Percentiles rank a stretch among this genome's conserved stretches.
These are phyloP conservation scores for Nothophaeocryptopus gaeumannii DNA, from an alignment of 2,329 filamentous ascomycete genomes.

Conservation along the genomic window DNA sequence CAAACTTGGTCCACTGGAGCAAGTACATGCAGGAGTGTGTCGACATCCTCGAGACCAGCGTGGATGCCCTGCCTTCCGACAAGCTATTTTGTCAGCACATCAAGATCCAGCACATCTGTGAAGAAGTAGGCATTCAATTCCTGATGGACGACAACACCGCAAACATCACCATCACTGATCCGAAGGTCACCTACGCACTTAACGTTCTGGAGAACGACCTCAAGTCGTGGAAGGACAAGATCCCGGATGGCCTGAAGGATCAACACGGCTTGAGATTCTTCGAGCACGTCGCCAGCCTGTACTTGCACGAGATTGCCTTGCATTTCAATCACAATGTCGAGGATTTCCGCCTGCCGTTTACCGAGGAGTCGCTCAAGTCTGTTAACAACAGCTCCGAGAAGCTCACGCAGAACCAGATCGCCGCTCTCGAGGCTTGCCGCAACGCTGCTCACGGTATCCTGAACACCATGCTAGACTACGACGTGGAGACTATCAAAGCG, in stretches of 20 bases:
- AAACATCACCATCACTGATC: conserved; percentile 53
- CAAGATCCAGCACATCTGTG: conserved; percentile 57
- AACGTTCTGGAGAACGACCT: conserved; percentile 56
- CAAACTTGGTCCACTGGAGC: conserved; percentile 59
- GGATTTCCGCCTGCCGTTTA: conserved; percentile 47
- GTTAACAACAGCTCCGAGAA: conserved; percentile 40
- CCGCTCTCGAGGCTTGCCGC: conserved; percentile 47
- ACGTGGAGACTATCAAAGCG: conserved; percentile 42
- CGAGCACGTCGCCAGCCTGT: conserved; percentile 49
- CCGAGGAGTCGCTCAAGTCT: conserved; percentile 41
- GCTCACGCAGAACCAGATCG: conserved; percentile 47
- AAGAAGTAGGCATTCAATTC: conserved; percentile 56
- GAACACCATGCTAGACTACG: conserved; percentile 49
- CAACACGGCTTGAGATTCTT: conserved; percentile 41
- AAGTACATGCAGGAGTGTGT: conserved; percentile 63
- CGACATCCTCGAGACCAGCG: conserved; percentile 55
- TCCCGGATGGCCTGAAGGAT: conserved; percentile 38
- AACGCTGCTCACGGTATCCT: conserved; percentile 48
- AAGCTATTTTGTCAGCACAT: conserved; percentile 56
- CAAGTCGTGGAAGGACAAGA: conserved; percentile 45
- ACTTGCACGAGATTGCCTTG: conserved; percentile 51
- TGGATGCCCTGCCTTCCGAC: conserved; percentile 57
- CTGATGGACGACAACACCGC: conserved; percentile 54
- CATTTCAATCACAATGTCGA: conserved; percentile 46
- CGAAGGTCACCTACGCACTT: conserved; percentile 54